Conservation (phyloP, 140 eudicot genomes). For the Cichorium intybus region DNA sequence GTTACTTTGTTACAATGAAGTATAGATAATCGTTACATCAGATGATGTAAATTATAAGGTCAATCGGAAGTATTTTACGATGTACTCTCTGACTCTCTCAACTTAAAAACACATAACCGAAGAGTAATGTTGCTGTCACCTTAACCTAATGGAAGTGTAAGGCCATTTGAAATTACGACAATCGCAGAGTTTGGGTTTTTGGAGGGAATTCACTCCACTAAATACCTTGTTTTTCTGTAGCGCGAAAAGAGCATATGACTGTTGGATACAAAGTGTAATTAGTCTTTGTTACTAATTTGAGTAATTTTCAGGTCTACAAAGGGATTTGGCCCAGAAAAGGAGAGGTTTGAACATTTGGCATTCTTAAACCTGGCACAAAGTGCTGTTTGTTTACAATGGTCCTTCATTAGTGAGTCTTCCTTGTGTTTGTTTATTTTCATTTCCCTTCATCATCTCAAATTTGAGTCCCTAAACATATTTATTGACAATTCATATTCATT, state of each 20-base stretch:
- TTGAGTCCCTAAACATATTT: background rate
- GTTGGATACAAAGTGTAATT: background rate
- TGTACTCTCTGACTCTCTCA: background rate
- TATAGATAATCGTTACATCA: background rate
- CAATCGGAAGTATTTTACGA: background rate
- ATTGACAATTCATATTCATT: slow-evolving; percentile 17
- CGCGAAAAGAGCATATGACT: background rate
- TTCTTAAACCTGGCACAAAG: slow-evolving; percentile 90
- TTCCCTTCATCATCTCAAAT: background rate
- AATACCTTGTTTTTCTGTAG: background rate
- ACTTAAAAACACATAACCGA: background rate
- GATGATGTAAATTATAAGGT: background rate
- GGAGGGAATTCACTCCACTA: background rate
- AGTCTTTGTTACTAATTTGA: too few species aligned
- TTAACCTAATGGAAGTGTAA: background rate
- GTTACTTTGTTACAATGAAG: background rate
- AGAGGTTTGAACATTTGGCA: slow-evolving; percentile 93
- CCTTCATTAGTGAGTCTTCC: slow-evolving; percentile 70
- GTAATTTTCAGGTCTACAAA: slow-evolving; percentile 77
- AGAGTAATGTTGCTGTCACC: background rate
- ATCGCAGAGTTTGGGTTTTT: slow-evolving; percentile 5
- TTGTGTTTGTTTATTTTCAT: background rate
- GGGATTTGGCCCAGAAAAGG: slow-evolving; percentile 73
- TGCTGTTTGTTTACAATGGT: slow-evolving; percentile 90
- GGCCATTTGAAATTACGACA: background rate